phyloP scores from a whole-genome alignment of 345 rosid genomes.

The Laguncularia racemosa region DNA sequence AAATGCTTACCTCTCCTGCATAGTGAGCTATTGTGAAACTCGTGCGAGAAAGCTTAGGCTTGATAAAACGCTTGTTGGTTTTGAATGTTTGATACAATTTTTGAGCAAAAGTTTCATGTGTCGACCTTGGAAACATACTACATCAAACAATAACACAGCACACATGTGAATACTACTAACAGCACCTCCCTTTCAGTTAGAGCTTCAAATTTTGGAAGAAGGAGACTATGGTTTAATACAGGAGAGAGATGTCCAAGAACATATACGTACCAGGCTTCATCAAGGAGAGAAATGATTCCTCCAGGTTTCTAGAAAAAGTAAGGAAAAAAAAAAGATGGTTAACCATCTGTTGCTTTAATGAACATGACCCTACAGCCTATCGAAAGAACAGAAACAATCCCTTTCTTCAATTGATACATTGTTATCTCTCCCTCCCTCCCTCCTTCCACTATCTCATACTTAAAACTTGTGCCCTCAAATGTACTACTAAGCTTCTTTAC shows the following conservation, averaged over 20 bases:
- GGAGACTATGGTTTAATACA: too few species aligned
- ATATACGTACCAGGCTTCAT: constrained; percentile 87
- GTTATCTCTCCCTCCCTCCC: too few species aligned
- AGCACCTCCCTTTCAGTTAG: too few species aligned
- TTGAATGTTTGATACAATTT: constrained; percentile 97
- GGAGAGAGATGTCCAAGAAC: background rate
- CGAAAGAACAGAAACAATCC: too few species aligned
- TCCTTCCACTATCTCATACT: too few species aligned
- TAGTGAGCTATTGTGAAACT: constrained; percentile 90
- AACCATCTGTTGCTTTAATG: background rate
- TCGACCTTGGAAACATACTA: constrained; percentile 98
- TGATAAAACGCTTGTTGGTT: constrained; percentile 86
- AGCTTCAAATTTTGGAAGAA: too few species aligned
- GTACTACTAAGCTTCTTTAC: too few species aligned
- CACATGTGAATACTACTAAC: constrained; percentile 5
- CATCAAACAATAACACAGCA: constrained; percentile 18
- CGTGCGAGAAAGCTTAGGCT: constrained; percentile 98
- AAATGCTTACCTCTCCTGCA: constrained; percentile 88
- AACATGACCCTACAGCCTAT: too few species aligned
- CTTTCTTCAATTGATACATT: too few species aligned
- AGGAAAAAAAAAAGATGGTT: constrained; percentile 1
- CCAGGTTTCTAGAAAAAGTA: constrained; percentile 86
- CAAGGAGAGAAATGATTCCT: constrained; percentile 94
- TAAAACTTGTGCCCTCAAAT: too few species aligned
- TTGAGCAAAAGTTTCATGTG: constrained; percentile 98